Evolutionary conservation across 805 yeast species (phyloP).

Genomic region (Schizosaccharomyces octosporus): DNA sequence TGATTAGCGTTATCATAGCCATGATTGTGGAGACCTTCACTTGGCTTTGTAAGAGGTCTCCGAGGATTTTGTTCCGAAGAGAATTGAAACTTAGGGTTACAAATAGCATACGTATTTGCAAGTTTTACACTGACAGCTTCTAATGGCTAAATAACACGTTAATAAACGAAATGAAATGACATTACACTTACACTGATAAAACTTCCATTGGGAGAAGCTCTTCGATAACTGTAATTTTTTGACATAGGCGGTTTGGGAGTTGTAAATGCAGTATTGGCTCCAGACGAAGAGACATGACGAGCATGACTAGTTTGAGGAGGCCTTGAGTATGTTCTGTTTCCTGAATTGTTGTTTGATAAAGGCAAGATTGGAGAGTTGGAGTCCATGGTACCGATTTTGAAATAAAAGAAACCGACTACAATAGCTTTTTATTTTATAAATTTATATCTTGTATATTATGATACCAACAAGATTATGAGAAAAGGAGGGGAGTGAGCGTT

Average conservation of each 20-base stretch:
- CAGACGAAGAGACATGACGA: not conserved
- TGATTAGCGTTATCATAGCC: constrained; percentile 73
- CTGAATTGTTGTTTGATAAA: not conserved
- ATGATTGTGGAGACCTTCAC: constrained; percentile 53
- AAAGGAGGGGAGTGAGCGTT: no score
- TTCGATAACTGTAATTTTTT: not conserved
- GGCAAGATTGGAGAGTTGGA: not conserved
- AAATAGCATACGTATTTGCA: constrained; percentile 57
- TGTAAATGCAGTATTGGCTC: not conserved
- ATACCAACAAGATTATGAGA: no score
- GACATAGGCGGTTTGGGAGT: not conserved
- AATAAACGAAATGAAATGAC: not conserved
- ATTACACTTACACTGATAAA: not conserved
- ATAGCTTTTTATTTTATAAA: no score
- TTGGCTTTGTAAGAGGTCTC: constrained; percentile 77
- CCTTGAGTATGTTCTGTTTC: not conserved
- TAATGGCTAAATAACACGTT: constrained; percentile 23
- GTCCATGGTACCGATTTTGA: not conserved
- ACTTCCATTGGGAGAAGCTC: not conserved
- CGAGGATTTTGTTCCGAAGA: constrained; percentile 69
- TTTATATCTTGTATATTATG: no score
- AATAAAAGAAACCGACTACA: no score
- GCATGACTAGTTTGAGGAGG: not conserved
- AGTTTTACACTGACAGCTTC: constrained; percentile 55
- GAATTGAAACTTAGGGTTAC: constrained; percentile 67